Evolutionary conservation across 257 asterid species (phyloP), one percentile per base, ranked within the genome.

Genomic region (Thymus quinquecostatus): DNA sequence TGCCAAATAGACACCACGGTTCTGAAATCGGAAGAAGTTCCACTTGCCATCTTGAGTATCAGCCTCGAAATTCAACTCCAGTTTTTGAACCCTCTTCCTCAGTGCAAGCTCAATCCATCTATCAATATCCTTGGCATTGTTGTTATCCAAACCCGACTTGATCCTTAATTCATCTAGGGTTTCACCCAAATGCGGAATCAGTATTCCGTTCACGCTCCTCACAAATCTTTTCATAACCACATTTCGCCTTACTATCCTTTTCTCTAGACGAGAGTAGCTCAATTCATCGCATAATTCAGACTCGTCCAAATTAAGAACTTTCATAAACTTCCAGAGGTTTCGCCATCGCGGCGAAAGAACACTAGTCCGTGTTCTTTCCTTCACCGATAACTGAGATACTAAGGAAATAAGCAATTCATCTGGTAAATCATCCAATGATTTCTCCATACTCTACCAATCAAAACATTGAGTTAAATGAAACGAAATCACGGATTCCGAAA

Each of bases 81-180:
- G 66, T 54, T 14, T 71, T 28, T 50, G 64, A 50, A 71, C 76
- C 10, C 61, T 71, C 33, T 71, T 71, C 4, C 14, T 7, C 9
- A 61, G 50, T 14, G 76, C 69, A 49, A 71, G 62, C 29, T 47
- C 12, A 34, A 71, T 8, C 69, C 75, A 71, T 60, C 0, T 36
- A 61, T 50, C 21, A 27, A 71, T 49, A 3, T 60, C 50, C 2
- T 7, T 4, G 10, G 33, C 29, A 71, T 1, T 1, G n/a, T 21
- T 3, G 1, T 1, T 1, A 38, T 71, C 63, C 69, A 71, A 61
- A 50, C 54, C 21, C 8, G 64, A 61, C 2, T 4, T 2, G 12
- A 61, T 43, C 11, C 70, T 61, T 33, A 71, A 71, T 60, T 62
- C 55, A 2, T 71, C 63, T 11, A 71, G 28, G 27, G 33, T 71